Evolutionary conservation across 2,329 filamentous ascomycete genomes (phyloP).

Genomic region (Calonectria montana): DNA sequence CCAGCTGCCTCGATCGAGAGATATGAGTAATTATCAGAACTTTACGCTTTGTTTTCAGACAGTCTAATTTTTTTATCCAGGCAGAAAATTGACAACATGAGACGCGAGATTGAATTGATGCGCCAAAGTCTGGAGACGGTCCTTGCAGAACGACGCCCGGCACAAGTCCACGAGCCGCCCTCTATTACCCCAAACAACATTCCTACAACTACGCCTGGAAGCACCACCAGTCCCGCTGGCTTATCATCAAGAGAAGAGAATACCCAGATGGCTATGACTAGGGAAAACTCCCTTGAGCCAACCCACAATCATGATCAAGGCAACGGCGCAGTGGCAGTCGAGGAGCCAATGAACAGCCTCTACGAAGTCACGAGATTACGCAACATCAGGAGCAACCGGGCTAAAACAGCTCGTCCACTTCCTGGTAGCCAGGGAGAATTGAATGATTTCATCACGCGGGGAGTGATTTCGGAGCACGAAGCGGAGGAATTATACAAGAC

Average conservation of each 20-base stretch:
- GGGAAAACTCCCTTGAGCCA: conserved; percentile 29
- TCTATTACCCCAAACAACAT: neutral
- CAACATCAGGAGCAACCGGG: conserved; percentile 29
- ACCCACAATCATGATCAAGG: conserved; percentile 14
- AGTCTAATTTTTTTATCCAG: neutral
- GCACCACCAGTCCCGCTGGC: conserved; percentile 34
- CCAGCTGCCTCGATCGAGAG: conserved; percentile 12
- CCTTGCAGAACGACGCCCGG: conserved; percentile 19
- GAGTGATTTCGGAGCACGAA: conserved; percentile 27
- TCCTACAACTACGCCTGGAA: conserved; percentile 43
- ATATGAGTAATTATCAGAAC: conserved; percentile 12
- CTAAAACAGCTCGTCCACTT: conserved; percentile 25
- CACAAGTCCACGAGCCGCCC: neutral
- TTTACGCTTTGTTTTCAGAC: neutral
- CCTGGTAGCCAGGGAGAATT: conserved; percentile 26
- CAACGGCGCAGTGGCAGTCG: conserved; percentile 24
- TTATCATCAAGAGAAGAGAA: conserved; percentile 32
- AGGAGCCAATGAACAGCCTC: conserved; percentile 31
- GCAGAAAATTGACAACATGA: conserved; percentile 44
- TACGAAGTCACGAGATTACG: conserved; percentile 30
- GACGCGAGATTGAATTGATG: conserved; percentile 39
- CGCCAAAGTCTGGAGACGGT: conserved; percentile 35
- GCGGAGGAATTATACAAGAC: conserved; percentile 29
- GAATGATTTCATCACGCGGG: conserved; percentile 28
- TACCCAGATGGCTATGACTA: conserved; percentile 30